Base-by-base conservation (phyloP, 1,139 yeast species). In the Lodderomyces oxycetoniae region DNA sequence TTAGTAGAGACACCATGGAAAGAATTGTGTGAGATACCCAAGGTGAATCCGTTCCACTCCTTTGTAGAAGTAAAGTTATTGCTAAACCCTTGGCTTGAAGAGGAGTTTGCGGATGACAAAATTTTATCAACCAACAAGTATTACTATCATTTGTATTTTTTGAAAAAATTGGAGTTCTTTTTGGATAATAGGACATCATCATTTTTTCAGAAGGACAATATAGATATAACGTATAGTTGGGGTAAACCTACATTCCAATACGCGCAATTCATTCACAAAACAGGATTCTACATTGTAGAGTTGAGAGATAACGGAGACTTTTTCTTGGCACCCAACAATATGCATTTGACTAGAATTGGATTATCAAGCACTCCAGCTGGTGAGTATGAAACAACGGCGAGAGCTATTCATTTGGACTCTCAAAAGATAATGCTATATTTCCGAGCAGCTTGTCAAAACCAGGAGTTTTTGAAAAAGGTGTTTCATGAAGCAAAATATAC, bases 1-100 rank as follows among this genome's bases (percentile, higher is more conserved):
- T 62, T 93, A 34, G 94, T 87, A n/a, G 97, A 91, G 50, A 79
- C 91, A 0, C 97, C 97, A 0, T 85, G 95, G 80, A 79, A 77
- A 38, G 97, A 89, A 49, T 68, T 88, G 25, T 79, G 91, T 48
- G 75, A 80, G 0, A 67, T 89, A 17, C 95, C 95, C 0, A 63
- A 67, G 9, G 61, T 73, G 26, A 87, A 86, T 45, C 97, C 98
- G 7, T 86, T 91, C 57, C 93, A 88, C 49, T 86, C 96, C 0
- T 79, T 86, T 48, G 82, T 86, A 29, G 82, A 78, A 34, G 68
- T 86, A 31, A 61, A 69, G 33, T 53, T 87, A 28, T 77, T 75
- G 0, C 55, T 84, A 5, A 71, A 83, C 47, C 95, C 95, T 1
- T 78, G 83, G 78, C 49, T 49, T 3, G 83, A 77, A 41, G 56